These are phyloP conservation scores for Ascosphaera apis DNA, from an alignment of 2,329 filamentous ascomycete species.

Conservation along the genomic window DNA sequence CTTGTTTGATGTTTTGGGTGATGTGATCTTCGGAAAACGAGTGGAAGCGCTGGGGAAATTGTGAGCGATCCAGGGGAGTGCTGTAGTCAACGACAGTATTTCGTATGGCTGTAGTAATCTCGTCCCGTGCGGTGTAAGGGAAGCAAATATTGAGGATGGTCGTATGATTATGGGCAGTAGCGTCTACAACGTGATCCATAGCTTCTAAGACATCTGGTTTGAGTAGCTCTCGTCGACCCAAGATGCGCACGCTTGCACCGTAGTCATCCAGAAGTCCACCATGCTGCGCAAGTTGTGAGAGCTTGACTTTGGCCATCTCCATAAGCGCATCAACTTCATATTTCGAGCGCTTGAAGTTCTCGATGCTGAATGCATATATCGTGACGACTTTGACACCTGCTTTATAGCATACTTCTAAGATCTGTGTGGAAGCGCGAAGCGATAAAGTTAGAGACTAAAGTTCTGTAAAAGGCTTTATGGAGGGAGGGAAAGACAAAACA, in stretches of 20 bases:
- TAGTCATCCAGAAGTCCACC: conserved; percentile 85
- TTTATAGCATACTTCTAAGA: conserved; percentile 96
- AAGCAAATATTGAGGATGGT: conserved; percentile 84
- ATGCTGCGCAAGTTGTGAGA: conserved; percentile 76
- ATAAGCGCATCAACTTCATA: conserved; percentile 94
- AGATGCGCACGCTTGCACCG: conserved; percentile 61
- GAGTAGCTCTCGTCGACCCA: conserved; percentile 66
- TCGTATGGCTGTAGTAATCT: conserved; percentile 77
- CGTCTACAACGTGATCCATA: conserved; percentile 61
- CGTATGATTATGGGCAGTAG: conserved; percentile 69
- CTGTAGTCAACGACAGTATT: conserved; percentile 74
- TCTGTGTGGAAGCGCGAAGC: too few relatives aligned
- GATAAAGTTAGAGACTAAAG: not conserved
- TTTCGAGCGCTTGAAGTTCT: conserved; percentile 94
- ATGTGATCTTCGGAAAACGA: conserved; percentile 79
- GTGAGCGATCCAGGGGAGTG: conserved; percentile 33
- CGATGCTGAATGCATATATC: conserved; percentile 95
- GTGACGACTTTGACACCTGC: conserved; percentile 91
- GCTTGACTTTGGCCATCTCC: conserved; percentile 91
- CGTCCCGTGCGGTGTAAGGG: conserved; percentile 85
- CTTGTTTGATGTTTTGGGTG: conserved; percentile 46
- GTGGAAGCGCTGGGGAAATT: conserved; percentile 26
- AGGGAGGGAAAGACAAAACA: conserved; percentile 1
- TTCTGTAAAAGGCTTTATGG: conserved; percentile 3
- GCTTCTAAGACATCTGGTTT: conserved; percentile 72